A percentile compares a stretch with the other conserved stretches of the same genome.
These are phyloP conservation scores for Epichloe aotearoae DNA, from an alignment of 2,329 filamentous ascomycete species.

Conservation along the genomic window DNA sequence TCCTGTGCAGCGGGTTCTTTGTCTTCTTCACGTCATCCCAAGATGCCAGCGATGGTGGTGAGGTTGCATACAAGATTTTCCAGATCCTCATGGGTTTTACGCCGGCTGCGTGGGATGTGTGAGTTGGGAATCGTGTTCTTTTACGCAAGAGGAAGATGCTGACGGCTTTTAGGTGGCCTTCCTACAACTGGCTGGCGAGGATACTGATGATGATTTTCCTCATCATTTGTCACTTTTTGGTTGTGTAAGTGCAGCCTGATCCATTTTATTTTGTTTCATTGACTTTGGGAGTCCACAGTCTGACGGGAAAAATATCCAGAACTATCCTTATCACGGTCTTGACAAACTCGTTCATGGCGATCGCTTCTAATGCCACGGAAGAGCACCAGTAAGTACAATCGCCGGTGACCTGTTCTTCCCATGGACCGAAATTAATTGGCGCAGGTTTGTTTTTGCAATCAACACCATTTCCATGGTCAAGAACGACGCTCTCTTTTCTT, in stretches of 20 bases:
- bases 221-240: conserved; percentile 88
- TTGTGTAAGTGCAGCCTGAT: conserved; percentile 43
- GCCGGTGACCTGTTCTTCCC: not conserved
- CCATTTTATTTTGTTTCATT: too few relatives aligned
- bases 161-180: conserved; percentile 38
- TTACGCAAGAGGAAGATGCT: not conserved
- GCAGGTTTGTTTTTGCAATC: conserved; percentile 76
- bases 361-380: conserved; percentile 84
- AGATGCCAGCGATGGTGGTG: conserved; percentile 53
- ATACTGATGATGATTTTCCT: conserved; percentile 67
- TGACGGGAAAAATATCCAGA: conserved; percentile 18
- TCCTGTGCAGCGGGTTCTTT: conserved; percentile 88
- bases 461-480: conserved; percentile 98
- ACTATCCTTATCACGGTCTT: conserved; percentile 93
- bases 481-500: conserved; percentile 91
- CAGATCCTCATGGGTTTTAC: conserved; percentile 95
- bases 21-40: conserved; percentile 82
- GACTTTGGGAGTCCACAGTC: not conserved
- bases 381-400: conserved; percentile 53
- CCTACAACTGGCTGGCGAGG: conserved; percentile 68
- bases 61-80: conserved; percentile 81
- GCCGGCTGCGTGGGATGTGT: conserved; percentile 86
- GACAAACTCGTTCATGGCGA: conserved; percentile 91
- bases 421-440: conserved; percentile 5
- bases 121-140: conserved; percentile 16